These are phyloP conservation scores for Xylogone sp. DNA, from an alignment of 2,329 filamentous ascomycete genomes.

Conservation along the genomic window DNA sequence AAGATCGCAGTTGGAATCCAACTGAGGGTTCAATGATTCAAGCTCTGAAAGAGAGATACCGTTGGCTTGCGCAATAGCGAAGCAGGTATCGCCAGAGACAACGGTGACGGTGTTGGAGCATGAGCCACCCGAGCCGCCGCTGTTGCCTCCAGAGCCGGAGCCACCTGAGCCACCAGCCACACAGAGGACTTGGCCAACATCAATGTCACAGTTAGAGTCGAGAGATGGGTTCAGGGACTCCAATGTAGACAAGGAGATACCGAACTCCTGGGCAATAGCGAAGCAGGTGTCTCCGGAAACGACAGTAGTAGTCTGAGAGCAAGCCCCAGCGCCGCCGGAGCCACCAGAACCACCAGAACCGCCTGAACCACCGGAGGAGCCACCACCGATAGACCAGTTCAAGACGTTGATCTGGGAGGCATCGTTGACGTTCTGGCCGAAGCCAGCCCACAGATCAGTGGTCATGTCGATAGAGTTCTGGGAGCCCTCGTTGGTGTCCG, in stretches of 20 bases:
- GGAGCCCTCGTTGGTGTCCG: neutral
- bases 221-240: constrained; percentile 4
- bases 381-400: neutral
- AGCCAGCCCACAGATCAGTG: neutral
- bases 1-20: neutral
- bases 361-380: neutral
- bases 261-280: constrained; percentile 1
- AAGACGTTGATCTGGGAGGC: neutral
- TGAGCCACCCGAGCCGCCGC: neutral
- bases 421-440: neutral
- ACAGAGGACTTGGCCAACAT: constrained; percentile 1
- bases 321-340: neutral
- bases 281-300: constrained; percentile 1
- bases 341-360: neutral
- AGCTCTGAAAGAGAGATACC: constrained; percentile 3
- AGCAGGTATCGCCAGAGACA: constrained; percentile 1
- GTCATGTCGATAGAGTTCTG: neutral
- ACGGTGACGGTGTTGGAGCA: constrained; percentile 2
- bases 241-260: constrained; percentile 3
- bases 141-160: neutral
- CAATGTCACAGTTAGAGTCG: constrained; percentile 3
- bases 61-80: neutral
- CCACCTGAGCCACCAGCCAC: neutral
- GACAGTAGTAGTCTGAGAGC: neutral
- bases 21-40: constrained; percentile 1